Evolutionary conservation across 2,329 filamentous ascomycete species (phyloP).

Genomic region (Westerdykella ornata): DNA sequence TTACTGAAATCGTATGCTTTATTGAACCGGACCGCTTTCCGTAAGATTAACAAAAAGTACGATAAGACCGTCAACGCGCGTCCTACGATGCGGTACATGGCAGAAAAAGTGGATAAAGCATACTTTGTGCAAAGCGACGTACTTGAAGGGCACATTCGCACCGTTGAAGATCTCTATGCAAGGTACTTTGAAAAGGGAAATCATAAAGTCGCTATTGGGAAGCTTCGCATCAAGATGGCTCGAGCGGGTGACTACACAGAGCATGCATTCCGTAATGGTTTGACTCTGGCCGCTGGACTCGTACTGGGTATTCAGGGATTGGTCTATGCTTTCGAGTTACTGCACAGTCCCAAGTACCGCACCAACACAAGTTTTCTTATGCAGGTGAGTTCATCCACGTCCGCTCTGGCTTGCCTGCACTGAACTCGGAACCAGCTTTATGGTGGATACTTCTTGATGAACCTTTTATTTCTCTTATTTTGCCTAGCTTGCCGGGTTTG

Average conservation of each 20-base stretch:
- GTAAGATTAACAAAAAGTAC: constrained; percentile 98
- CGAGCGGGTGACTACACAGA: constrained; percentile 54
- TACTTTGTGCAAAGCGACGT: constrained; percentile 89
- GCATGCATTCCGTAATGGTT: constrained; percentile 53
- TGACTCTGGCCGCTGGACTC: constrained; percentile 38
- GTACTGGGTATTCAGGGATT: constrained; percentile 42
- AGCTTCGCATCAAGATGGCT: constrained; percentile 66
- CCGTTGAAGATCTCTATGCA: constrained; percentile 85
- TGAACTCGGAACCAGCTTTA: constrained; percentile 59
- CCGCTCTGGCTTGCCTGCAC: constrained; percentile 6
- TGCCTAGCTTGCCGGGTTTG: constrained; percentile 79
- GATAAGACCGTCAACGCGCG: constrained; percentile 81
- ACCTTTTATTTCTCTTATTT: constrained; percentile 76
- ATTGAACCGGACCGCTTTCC: constrained; percentile 85
- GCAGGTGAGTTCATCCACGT: constrained; percentile 43
- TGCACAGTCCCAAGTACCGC: constrained; percentile 18
- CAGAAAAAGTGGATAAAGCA: constrained; percentile 81
- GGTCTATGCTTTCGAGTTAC: constrained; percentile 33
- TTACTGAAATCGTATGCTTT: constrained; percentile 85
- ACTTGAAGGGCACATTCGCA: constrained; percentile 70
- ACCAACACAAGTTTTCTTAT: constrained; percentile 50
- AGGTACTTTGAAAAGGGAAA: constrained; percentile 92
- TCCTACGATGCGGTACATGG: constrained; percentile 74
- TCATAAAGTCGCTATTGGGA: constrained; percentile 81
- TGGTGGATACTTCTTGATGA: constrained; percentile 79